A percentile compares a stretch with the other conserved stretches of the same genome.
Evolutionary conservation across 352 stramenopile species (phyloP).

Genomic region (Globisporangium paddicum): DNA sequence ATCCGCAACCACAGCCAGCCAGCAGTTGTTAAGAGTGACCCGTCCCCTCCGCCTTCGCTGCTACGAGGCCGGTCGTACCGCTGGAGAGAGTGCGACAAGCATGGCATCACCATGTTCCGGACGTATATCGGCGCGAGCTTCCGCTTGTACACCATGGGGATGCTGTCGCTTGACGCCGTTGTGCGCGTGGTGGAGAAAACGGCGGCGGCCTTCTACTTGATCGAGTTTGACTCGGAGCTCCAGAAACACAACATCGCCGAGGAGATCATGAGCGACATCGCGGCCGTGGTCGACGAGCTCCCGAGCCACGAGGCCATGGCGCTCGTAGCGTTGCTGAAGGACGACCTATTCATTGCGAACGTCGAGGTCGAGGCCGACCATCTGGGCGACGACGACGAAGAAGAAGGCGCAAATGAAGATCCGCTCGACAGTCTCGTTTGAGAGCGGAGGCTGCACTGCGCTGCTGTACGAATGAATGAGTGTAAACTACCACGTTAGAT

Average conservation of each 20-base stretch:
- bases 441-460: background rate
- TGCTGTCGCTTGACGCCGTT: constrained; percentile 49
- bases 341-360: constrained; percentile 29
- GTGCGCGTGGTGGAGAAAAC: constrained; percentile 63
- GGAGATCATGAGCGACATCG: constrained; percentile 62
- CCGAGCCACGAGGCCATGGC: constrained; percentile 47
- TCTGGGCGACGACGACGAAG: background rate
- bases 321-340: constrained; percentile 41
- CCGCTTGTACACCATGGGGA: constrained; percentile 41
- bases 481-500: constrained; percentile 10
- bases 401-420: background rate
- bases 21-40: background rate
- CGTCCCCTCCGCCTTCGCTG: constrained; percentile 5
- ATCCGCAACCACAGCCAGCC: constrained; percentile 62
- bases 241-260: constrained; percentile 51
- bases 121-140: constrained; percentile 78
- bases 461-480: constrained; percentile 4
- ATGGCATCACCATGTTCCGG: constrained; percentile 65
- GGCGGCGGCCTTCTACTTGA: constrained; percentile 39
- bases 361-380: background rate
- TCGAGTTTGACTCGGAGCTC: constrained; percentile 53
- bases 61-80: constrained; percentile 41
- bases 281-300: constrained; percentile 46
- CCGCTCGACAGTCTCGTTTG: background rate
- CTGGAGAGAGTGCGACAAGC: constrained; percentile 53